Base-by-base conservation (phyloP, 139 green algal species). In the Edaphochlamys debaryana region DNA sequence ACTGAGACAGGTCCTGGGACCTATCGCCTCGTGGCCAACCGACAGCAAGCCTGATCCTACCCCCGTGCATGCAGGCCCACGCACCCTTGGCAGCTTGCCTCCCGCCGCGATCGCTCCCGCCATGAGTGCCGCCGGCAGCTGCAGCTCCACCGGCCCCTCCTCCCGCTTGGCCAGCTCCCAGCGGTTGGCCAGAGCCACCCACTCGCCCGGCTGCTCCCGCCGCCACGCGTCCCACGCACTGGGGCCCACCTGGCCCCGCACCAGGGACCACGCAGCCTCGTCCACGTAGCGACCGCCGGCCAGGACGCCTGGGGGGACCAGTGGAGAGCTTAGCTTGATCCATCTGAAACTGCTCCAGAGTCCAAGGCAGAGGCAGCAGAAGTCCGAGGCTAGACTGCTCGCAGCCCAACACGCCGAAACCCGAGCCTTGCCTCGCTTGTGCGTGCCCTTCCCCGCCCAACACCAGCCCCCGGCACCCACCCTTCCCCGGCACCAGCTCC, bases 201-300 rank as follows among this genome's bases (percentile, higher is more conserved):
- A 82, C 30, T 82, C 75, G 30, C 30, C 34, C 3, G 75, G 60
- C 1, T 82, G 41, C n/a, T 37, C 0, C n/a, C 7, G 3, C 40
- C 34, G 25, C 75, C 75, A 82, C 22, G 15, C 6, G 75, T 72
- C 75, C 75, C 75, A 82, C 60, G 45, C 6, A 2, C 0, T 2
- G n/a, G 15, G 34, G 17, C 75, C 75, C 60, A 82, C 60, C 29
- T 40, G 20, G 3, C 4, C 19, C 4, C 75, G 75, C 20, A 82
- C 8, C 38, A 71, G 41, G 17, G 5, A 1, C 41, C 41, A 82
- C 40, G 30, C 19, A 15, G 42, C 60, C 27, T n/a, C 60, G n/a
- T 82, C 75, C 60, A 82, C 75, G 75, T 50, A 63, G 40, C 60
- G n/a, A 5, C 60, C 40, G 62, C 75, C 75, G 19, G 75, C 75